phyloP scores from a whole-genome alignment of 352 stramenopile species.

The Phytophthora capsici region DNA sequence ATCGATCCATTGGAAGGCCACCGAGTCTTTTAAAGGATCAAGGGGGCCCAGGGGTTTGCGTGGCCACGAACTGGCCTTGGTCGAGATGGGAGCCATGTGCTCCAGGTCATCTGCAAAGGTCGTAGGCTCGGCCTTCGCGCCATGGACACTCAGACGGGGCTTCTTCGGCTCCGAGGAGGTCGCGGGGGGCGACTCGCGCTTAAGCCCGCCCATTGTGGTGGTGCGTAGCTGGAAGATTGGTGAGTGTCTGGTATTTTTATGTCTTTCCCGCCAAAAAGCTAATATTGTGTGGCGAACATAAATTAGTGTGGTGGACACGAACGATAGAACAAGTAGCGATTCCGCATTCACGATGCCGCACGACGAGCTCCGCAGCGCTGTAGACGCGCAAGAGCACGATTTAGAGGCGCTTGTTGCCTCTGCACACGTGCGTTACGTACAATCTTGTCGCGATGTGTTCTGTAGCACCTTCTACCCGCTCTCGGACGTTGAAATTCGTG shows the following conservation, averaged over 20 bases:
- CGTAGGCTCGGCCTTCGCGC: slow-evolving; percentile 31
- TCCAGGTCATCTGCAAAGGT: slow-evolving; percentile 67
- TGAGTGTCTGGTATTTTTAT: neutral
- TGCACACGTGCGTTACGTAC: slow-evolving; percentile 41
- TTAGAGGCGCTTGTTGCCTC: slow-evolving; percentile 34
- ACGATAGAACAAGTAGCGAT: neutral
- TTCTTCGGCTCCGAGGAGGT: slow-evolving; percentile 37
- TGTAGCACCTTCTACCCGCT: slow-evolving; percentile 45
- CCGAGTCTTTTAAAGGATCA: slow-evolving; percentile 41
- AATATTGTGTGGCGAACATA: slow-evolving; percentile 3
- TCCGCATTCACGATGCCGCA: slow-evolving; percentile 13
- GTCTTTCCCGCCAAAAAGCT: slow-evolving; percentile 26
- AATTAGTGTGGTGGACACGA: slow-evolving; percentile 7
- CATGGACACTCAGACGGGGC: slow-evolving; percentile 36
- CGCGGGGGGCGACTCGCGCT: slow-evolving; percentile 34
- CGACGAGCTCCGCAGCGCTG: neutral
- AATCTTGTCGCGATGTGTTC: slow-evolving; percentile 17
- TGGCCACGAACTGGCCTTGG: slow-evolving; percentile 69
- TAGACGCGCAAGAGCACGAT: slow-evolving; percentile 9
- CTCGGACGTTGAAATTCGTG: slow-evolving; percentile 50
- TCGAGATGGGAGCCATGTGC: slow-evolving; percentile 66
- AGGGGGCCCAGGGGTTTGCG: slow-evolving; percentile 49
- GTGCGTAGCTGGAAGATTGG: neutral
- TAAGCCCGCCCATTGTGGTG: slow-evolving; percentile 38
- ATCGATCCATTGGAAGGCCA: slow-evolving; percentile 98